Percentiles rank a stretch among this genome's conserved stretches.
Conservation (phyloP, 805 yeast species). For the Candida tammaniensis region DNA sequence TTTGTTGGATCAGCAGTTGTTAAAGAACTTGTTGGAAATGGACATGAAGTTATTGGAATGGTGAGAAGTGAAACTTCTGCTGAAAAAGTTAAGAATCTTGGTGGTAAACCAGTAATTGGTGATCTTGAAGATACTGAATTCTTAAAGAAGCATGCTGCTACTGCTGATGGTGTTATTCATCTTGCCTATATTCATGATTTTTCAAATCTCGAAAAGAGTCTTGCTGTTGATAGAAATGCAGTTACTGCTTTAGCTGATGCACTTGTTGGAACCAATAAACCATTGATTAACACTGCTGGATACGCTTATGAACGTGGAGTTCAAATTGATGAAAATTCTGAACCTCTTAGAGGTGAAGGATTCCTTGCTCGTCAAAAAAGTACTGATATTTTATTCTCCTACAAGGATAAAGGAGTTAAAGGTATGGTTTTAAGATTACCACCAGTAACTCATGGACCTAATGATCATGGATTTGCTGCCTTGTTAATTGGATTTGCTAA, state of each 20-base stretch:
- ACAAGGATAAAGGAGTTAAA: slow-evolving; percentile 19
- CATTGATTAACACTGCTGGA: slow-evolving; percentile 16
- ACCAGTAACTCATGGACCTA: slow-evolving; percentile 33
- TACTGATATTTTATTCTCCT: slow-evolving; percentile 1
- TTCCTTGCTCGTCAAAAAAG: slow-evolving; percentile 1
- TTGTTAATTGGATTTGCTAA: slow-evolving; percentile 23
- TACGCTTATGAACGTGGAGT: not conserved
- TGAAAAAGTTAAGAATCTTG: slow-evolving; percentile 23
- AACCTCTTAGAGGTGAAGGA: not conserved
- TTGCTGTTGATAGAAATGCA: slow-evolving; percentile 21
- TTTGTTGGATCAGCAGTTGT: slow-evolving; percentile 38
- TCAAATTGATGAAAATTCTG: not conserved
- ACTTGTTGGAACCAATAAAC: slow-evolving; percentile 24
- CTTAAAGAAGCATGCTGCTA: slow-evolving; percentile 22
- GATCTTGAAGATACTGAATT: slow-evolving; percentile 23
- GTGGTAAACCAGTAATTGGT: slow-evolving; percentile 28
- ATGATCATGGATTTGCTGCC: slow-evolving; percentile 25
- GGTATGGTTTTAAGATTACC: slow-evolving; percentile 23
- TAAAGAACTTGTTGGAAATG: slow-evolving; percentile 33
- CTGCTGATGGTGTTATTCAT: slow-evolving; percentile 35
- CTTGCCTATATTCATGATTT: slow-evolving; percentile 34
- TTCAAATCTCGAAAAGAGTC: slow-evolving; percentile 5
- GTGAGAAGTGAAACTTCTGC: slow-evolving; percentile 47
- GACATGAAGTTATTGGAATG: slow-evolving; percentile 49
- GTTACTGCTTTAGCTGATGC: slow-evolving; percentile 23